Evolutionary conservation across 257 asterid genomes (phyloP), one percentile per base, ranked within the genome.

Genomic region (Lycium ferocissimum): DNA sequence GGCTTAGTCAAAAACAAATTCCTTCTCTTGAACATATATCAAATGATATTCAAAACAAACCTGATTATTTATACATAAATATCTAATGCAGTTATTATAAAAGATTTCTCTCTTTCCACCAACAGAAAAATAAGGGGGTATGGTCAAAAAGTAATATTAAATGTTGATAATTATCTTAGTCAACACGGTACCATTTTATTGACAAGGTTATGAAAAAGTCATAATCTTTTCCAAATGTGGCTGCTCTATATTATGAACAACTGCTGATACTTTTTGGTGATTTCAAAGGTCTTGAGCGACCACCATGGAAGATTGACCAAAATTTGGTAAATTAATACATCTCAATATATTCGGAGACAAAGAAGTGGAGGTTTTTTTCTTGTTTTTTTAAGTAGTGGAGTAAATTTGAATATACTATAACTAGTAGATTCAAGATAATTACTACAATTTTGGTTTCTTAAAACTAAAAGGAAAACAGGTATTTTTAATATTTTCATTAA

Each of bases 161-260:
- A 40, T 40, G 45, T 40, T 4, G 3, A 40, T 40, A 40, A 40
- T 40, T 40, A 51, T 51, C 56, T 18, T 71, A 43, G 56, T 71
- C 79, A 71, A 71, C 15, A 18, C 40, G 79, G 35, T 43, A 71
- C 79, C 35, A 40, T 17, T 40, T 71, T 71, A 71, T 71, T 71
- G 79, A 37, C 56, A 17, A 38, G 3, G 54, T 15, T 17, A 38
- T 17, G 79, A 18, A 40, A 70, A 14, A 17, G 33, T 71, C 79
- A 71, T 43, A 9, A 17, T 40, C 13, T 45, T 71, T 40, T 13
- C 1, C 17, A 53, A 53, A 53, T 9, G 14, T 53, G 17, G 14
- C 58, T 12, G 58, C 58, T 53, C 33, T 71, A 40, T 70, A 71
- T n/a, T 40, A 71, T n/a, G 9, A 15, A 17, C 26, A 69, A 7